A percentile compares a stretch with the other conserved stretches of the same genome.
Evolutionary conservation across 768 basidiomycete species (phyloP).

Genomic region (Panaeolus cyanescens): DNA sequence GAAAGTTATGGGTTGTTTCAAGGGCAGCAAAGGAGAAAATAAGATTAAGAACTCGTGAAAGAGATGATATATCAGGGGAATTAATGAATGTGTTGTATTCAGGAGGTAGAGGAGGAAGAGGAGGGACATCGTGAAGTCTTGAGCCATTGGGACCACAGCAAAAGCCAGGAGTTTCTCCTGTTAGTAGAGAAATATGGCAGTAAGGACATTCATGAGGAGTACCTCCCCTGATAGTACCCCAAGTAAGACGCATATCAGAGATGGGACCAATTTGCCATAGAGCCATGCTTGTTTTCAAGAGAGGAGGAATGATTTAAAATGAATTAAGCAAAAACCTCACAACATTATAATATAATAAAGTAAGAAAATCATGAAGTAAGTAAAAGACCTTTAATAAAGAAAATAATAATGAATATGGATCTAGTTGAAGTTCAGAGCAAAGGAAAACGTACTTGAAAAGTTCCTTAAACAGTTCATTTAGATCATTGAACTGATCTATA

Average conservation of each 20-base stretch:
- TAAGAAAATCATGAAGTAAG: too few species aligned
- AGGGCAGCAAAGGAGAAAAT: conserved; percentile 33
- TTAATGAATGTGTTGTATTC: conserved; percentile 25
- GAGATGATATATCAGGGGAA: conserved; percentile 23
- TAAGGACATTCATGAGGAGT: conserved; percentile 15
- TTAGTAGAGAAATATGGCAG: conserved; percentile 25
- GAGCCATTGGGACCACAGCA: conserved; percentile 31
- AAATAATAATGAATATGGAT: too few species aligned
- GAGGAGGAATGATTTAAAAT: neutral
- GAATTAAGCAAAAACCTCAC: too few species aligned
- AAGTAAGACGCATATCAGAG: conserved; percentile 4
- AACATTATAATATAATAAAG: too few species aligned
- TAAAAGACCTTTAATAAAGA: too few species aligned
- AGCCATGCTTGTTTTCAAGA: neutral
- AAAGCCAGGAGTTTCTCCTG: conserved; percentile 30
- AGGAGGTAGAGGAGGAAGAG: conserved; percentile 26
- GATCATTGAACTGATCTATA: too few species aligned
- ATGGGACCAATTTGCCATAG: conserved; percentile 4
- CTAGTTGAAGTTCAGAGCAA: too few species aligned
- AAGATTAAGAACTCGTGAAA: conserved; percentile 28
- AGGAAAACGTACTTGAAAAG: too few species aligned
- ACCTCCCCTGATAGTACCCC: conserved; percentile 5
- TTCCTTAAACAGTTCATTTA: too few species aligned
- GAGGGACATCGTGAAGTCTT: conserved; percentile 10
- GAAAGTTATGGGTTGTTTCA: conserved; percentile 26